Evolutionary conservation across 2,329 filamentous ascomycete species (phyloP).

Genomic region (Aureobasidium zeae): DNA sequence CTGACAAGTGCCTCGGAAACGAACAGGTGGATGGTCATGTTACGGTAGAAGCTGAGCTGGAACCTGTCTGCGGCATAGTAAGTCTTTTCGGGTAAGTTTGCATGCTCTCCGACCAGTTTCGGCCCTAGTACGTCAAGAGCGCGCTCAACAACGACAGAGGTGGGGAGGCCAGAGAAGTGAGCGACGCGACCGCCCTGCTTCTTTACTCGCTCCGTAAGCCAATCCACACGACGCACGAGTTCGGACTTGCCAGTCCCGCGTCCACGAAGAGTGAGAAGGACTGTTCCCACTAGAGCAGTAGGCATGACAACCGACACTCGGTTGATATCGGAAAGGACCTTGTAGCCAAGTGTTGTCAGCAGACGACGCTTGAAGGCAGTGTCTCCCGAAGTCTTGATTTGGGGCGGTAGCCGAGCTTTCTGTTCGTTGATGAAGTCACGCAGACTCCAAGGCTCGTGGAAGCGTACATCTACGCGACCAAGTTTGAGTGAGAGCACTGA

Average conservation of each 20-base stretch:
- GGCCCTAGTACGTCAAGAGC: slow-evolving; percentile 87
- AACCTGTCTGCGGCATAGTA: slow-evolving; percentile 91
- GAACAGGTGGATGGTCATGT: slow-evolving; percentile 98
- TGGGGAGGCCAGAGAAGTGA: slow-evolving; percentile 75
- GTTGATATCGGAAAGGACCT: slow-evolving; percentile 89
- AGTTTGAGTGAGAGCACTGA: slow-evolving; percentile 82
- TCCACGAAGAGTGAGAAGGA: slow-evolving; percentile 81
- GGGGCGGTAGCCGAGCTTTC: slow-evolving; percentile 40
- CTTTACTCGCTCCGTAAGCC: slow-evolving; percentile 72
- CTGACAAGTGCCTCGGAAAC: slow-evolving; percentile 88
- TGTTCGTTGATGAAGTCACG: slow-evolving; percentile 73
- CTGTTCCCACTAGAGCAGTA: slow-evolving; percentile 87
- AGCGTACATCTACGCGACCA: slow-evolving; percentile 87
- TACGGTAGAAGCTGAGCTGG: slow-evolving; percentile 95
- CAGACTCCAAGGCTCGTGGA: slow-evolving; percentile 93
- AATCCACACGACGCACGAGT: slow-evolving; percentile 76
- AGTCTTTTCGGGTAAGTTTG: slow-evolving; percentile 77
- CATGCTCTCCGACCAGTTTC: slow-evolving; percentile 71
- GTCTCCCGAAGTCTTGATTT: slow-evolving; percentile 33
- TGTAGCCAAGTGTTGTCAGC: slow-evolving; percentile 79
- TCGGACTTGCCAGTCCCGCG: slow-evolving; percentile 84
- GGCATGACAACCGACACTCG: slow-evolving; percentile 96
- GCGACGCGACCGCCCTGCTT: slow-evolving; percentile 87
- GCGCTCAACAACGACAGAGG: slow-evolving; percentile 74
- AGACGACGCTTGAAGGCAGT: slow-evolving; percentile 54